Evolutionary conservation across 768 basidiomycete species (phyloP).

Genomic region (Pulveroboletus sp.): DNA sequence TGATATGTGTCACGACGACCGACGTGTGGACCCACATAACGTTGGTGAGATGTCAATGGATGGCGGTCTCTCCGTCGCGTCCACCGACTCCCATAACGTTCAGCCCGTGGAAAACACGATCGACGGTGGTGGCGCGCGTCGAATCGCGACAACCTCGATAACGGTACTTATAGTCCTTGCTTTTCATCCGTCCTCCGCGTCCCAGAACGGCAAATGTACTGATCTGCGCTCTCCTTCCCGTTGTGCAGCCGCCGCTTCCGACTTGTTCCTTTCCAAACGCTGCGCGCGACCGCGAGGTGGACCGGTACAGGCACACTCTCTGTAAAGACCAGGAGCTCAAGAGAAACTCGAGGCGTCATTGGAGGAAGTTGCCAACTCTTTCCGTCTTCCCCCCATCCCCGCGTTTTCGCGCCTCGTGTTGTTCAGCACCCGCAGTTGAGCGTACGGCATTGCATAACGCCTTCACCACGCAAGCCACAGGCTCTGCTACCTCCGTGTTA

Average conservation of each 20-base stretch:
- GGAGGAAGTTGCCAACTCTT: slow-evolving; percentile 21
- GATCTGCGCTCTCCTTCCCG: slow-evolving; percentile 10
- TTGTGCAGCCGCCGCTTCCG: slow-evolving; percentile 22
- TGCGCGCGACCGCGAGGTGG: slow-evolving; percentile 7
- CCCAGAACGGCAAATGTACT: slow-evolving; percentile 18
- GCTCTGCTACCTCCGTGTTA: slow-evolving; percentile 20
- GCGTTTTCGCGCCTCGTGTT: slow-evolving; percentile 14
- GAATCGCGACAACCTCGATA: slow-evolving; percentile 28
- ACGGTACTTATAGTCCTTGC: slow-evolving; percentile 26
- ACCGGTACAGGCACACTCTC: too few species aligned
- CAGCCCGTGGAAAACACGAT: slow-evolving; percentile 15
- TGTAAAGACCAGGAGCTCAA: slow-evolving; percentile 14
- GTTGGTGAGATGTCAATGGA: slow-evolving; percentile 2
- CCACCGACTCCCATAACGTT: slow-evolving; percentile 9
- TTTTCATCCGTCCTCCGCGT: slow-evolving; percentile 12
- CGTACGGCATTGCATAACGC: slow-evolving; percentile 1
- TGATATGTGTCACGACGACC: slow-evolving; percentile 19
- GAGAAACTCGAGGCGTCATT: slow-evolving; percentile 14
- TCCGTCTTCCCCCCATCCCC: slow-evolving; percentile 13
- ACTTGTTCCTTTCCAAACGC: slow-evolving; percentile 17
- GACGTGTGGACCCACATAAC: slow-evolving; percentile 11
- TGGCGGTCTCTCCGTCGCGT: neutral
- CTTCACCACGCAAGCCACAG: slow-evolving; percentile 11
- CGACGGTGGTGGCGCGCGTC: slow-evolving; percentile 18
- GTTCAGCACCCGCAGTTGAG: slow-evolving; percentile 4